These are phyloP conservation scores for Cetraspora pellucida DNA, from an alignment of 192 early-diverging fungal genomes.

Conservation along the genomic window DNA sequence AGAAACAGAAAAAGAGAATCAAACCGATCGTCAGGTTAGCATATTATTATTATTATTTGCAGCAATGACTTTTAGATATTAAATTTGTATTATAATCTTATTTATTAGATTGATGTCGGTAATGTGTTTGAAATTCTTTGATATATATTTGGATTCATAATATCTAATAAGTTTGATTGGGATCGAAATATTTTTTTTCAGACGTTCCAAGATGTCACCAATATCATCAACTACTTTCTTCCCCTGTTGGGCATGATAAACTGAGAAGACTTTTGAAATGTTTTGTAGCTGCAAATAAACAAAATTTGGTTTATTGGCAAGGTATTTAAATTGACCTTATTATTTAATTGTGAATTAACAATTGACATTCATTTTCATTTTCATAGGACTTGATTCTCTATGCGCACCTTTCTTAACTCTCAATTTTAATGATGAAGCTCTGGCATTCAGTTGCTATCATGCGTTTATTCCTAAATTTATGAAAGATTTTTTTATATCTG, in stretches of 20 bases:
- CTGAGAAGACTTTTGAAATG: slow-evolving; percentile 62
- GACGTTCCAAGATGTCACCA: slow-evolving; percentile 72
- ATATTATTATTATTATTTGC: not conserved
- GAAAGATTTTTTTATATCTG: slow-evolving; percentile 70
- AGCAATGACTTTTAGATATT: slow-evolving; percentile 9
- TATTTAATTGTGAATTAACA: not conserved
- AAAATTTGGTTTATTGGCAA: slow-evolving; percentile 78
- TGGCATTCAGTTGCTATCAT: slow-evolving; percentile 70
- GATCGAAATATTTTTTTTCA: not conserved
- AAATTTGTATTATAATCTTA: slow-evolving; percentile 11
- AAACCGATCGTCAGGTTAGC: slow-evolving; percentile 61
- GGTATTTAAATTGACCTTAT: slow-evolving; percentile 41
- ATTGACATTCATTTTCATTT: slow-evolving; percentile 11
- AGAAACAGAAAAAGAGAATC: slow-evolving; percentile 44
- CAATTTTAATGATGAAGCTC: slow-evolving; percentile 74
- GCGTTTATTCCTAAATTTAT: slow-evolving; percentile 67
- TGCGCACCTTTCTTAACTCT: slow-evolving; percentile 75
- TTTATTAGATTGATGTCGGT: slow-evolving; percentile 33
- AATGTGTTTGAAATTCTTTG: slow-evolving; percentile 14
- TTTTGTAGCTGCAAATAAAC: slow-evolving; percentile 60
- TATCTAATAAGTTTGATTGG: not conserved
- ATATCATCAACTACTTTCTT: slow-evolving; percentile 65
- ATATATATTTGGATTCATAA: not conserved
- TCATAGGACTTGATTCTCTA: slow-evolving; percentile 69
- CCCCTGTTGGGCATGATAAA: slow-evolving; percentile 63